phyloP scores from a whole-genome alignment of 345 rosid genomes.

The Lepidium aucheri region DNA sequence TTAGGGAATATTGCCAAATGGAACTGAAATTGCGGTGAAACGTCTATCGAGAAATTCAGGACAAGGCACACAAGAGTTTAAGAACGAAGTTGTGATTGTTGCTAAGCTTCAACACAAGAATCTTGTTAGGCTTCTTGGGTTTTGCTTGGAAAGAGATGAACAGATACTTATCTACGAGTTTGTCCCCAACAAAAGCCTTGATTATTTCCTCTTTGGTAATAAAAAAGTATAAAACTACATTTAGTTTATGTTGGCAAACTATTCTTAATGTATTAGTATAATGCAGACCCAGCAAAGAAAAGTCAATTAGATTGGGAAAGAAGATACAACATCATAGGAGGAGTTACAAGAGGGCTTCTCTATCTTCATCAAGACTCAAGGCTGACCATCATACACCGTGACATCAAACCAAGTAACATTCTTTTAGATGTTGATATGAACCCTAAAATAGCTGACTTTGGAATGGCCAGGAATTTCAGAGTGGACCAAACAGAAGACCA shows the following conservation, averaged over 20 bases:
- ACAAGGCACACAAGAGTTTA: slow-evolving; percentile 21
- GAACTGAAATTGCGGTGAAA: slow-evolving; percentile 18
- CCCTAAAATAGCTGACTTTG: slow-evolving; percentile 13
- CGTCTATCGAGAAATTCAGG: slow-evolving; percentile 11
- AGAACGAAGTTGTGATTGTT: slow-evolving; percentile 21
- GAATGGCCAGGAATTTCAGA: slow-evolving; percentile 16
- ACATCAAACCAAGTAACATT: slow-evolving; percentile 20
- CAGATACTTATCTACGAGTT: slow-evolving; percentile 21
- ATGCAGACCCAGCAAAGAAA: neutral
- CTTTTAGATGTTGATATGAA: slow-evolving; percentile 1
- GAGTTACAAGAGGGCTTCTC: slow-evolving; percentile 12
- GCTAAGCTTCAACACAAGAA: slow-evolving; percentile 25
- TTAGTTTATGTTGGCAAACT: neutral
- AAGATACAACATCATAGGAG: slow-evolving; percentile 8
- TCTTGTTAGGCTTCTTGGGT: slow-evolving; percentile 23
- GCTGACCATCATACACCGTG: slow-evolving; percentile 24
- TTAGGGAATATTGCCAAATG: slow-evolving; percentile 10
- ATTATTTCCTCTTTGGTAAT: slow-evolving; percentile 21
- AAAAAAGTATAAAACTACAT: neutral
- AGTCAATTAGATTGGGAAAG: neutral
- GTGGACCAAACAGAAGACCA: slow-evolving; percentile 17
- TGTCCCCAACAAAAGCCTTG: slow-evolving; percentile 21
- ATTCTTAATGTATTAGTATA: neutral
- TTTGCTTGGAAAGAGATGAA: slow-evolving; percentile 15
- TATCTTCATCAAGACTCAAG: slow-evolving; percentile 25